phyloP scores from a whole-genome alignment of 1,284 basidiomycete genomes.

The Ustilago nuda region DNA sequence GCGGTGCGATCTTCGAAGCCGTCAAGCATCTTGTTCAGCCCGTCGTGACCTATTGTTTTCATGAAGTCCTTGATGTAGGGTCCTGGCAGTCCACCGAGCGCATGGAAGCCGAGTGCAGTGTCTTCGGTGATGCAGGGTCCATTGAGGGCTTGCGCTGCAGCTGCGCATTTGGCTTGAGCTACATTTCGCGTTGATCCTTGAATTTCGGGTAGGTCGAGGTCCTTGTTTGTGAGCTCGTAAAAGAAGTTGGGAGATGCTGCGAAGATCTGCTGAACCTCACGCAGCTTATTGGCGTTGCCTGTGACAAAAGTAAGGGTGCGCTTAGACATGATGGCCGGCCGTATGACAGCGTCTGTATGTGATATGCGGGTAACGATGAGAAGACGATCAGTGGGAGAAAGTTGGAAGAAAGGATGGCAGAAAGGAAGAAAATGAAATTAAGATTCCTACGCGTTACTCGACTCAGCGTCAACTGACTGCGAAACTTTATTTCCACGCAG shows the following conservation, averaged over 20 bases:
- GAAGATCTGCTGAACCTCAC: constrained; percentile 82
- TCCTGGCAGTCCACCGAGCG: constrained; percentile 88
- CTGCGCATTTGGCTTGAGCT: constrained; percentile 85
- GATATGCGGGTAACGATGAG: not conserved
- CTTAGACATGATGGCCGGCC: constrained; percentile 27
- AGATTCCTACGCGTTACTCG: constrained; percentile 20
- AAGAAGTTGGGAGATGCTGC: constrained; percentile 39
- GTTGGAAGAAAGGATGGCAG: constrained; percentile 6
- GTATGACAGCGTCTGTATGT: not conserved
- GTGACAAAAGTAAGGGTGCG: constrained; percentile 78
- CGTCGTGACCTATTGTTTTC: constrained; percentile 70
- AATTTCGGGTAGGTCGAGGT: constrained; percentile 82
- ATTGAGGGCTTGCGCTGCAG: constrained; percentile 77
- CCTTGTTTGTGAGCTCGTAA: constrained; percentile 34
- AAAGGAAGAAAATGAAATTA: not conserved
- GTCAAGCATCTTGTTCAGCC: constrained; percentile 84
- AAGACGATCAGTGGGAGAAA: not conserved
- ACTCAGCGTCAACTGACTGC: constrained; percentile 23
- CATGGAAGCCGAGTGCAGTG: constrained; percentile 91
- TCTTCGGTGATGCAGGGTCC: constrained; percentile 95
- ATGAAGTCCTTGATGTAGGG: constrained; percentile 89
- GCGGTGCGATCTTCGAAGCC: constrained; percentile 86
- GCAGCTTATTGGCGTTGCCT: constrained; percentile 92
- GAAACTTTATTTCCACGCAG: constrained; percentile 5
- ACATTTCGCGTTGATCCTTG: constrained; percentile 94